Evolutionary conservation across 371 early-diverging fungal genomes (phyloP).

Genomic region (Actinomortierella wolfii): DNA sequence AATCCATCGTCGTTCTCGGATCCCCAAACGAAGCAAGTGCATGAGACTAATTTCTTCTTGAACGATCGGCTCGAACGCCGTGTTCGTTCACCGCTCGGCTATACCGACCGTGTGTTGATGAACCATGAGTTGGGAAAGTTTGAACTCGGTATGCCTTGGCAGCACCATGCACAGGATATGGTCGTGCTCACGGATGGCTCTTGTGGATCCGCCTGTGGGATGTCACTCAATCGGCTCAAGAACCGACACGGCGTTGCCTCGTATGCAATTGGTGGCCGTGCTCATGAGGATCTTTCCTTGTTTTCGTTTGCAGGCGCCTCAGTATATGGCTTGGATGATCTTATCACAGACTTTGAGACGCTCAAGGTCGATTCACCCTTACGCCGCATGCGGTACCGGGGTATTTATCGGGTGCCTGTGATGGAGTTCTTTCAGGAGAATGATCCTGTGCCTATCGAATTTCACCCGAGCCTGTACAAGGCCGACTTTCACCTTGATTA

Average conservation of each 20-base stretch:
- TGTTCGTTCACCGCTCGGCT: neutral
- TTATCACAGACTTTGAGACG: constrained; percentile 15
- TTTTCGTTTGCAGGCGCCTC: constrained; percentile 41
- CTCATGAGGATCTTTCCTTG: constrained; percentile 23
- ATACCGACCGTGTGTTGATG: constrained; percentile 14
- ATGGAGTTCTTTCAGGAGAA: constrained; percentile 37
- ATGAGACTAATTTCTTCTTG: constrained; percentile 26
- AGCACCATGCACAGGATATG: constrained; percentile 20
- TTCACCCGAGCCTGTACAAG: constrained; percentile 22
- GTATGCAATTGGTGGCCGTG: constrained; percentile 30
- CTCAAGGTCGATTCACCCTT: constrained; percentile 29
- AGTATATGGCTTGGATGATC: constrained; percentile 18
- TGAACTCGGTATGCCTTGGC: constrained; percentile 38
- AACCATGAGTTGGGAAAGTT: constrained; percentile 23
- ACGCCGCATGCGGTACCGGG: constrained; percentile 22
- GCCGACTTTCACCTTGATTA: constrained; percentile 39
- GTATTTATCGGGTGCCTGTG: constrained; percentile 34
- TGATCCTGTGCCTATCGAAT: constrained; percentile 27
- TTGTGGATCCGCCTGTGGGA: constrained; percentile 43
- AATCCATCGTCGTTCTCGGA: constrained; percentile 26
- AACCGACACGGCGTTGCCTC: constrained; percentile 32
- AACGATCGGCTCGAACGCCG: constrained; percentile 13
- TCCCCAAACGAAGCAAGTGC: constrained; percentile 2
- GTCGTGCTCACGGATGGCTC: constrained; percentile 36
- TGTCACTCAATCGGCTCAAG: constrained; percentile 43